Evolutionary conservation across 2,329 filamentous ascomycete genomes (phyloP), one percentile per base, ranked within the genome.

Genomic region (Trichoderma asperellum): DNA sequence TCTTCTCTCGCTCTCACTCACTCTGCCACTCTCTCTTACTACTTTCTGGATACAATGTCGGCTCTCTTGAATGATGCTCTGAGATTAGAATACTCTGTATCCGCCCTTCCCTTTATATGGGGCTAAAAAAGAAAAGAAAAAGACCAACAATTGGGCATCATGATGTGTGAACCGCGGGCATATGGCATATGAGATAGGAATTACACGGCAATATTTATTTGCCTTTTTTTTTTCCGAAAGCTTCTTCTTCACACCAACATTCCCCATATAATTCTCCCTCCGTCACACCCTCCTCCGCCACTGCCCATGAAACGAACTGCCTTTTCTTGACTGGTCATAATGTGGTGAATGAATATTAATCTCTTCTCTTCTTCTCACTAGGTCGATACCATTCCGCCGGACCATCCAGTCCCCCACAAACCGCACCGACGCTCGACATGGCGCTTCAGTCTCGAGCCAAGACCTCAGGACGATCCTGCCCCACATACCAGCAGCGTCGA

Each of bases 171-270:
- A 75, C 73, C 75, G 76, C 71, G 77, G 40, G 75, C 73, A 76
- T 77, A 80, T 76, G 79, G 81, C n/a, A n/a, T n/a, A n/a, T n/a
- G 76, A 81, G 75, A 81, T 81, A 79, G 79, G 79, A 81, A 81
- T 80, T 77, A 76, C 77, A 81, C 77, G 77, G 78, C 74, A 73
- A 74, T 73, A 71, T 73, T 72, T 64, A 40, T 24, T 74, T 73
- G 21, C 52, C 43, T 24, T 73, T 74, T 70, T 49, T 27, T 37
- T 58, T 7, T 49, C 14, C 18, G 40, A n/a, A 43, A 43, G 34
- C 32, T 27, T 27, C 49, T 37, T 47, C 57, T 40, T 58, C 57
- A 59, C 12, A n/a, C 40, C 62, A 24, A 55, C n/a, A 34, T 65
- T n/a, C 24, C 27, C 53, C 37, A 57, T 58, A 47, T 21, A 63